Percentiles rank a stretch among this genome's conserved stretches.
phyloP scores from a whole-genome alignment of 331 rosid genomes.

The Dryas integrifolia region DNA sequence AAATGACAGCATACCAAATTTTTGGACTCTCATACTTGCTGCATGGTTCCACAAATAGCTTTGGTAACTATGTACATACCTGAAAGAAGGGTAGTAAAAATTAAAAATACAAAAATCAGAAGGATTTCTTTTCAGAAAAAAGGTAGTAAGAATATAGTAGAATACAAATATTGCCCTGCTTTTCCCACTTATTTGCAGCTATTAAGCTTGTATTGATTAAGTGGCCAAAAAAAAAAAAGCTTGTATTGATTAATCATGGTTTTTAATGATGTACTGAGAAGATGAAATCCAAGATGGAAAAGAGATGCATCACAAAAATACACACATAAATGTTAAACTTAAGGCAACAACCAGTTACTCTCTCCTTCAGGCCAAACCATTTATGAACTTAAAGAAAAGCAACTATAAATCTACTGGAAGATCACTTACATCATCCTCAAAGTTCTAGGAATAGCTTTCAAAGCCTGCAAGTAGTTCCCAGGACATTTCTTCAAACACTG shows the following conservation, averaged over 20 bases:
- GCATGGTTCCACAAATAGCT: slow-evolving; percentile 97
- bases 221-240: background rate
- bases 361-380: background rate
- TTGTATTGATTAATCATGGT: too few species aligned
- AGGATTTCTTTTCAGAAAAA: background rate
- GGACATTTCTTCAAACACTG: slow-evolving; percentile 78
- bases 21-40: slow-evolving; percentile 84
- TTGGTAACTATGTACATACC: slow-evolving; percentile 98
- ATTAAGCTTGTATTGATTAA: background rate
- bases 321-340: background rate
- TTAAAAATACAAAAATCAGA: background rate
- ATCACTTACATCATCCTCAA: slow-evolving; percentile 91
- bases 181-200: too few species aligned
- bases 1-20: slow-evolving; percentile 59
- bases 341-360: background rate
- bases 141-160: background rate
- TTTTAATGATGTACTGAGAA: background rate
- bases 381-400: background rate
- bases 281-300: background rate
- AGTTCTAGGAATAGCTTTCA: slow-evolving; percentile 88
- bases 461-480: slow-evolving; percentile 80
- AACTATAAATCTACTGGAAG: slow-evolving; percentile 7
- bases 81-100: slow-evolving; percentile 28
- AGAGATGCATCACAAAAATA: background rate
- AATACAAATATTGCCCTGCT: background rate